phyloP scores from a whole-genome alignment of 345 rosid genomes.

The Raphanus raphanistrum region DNA sequence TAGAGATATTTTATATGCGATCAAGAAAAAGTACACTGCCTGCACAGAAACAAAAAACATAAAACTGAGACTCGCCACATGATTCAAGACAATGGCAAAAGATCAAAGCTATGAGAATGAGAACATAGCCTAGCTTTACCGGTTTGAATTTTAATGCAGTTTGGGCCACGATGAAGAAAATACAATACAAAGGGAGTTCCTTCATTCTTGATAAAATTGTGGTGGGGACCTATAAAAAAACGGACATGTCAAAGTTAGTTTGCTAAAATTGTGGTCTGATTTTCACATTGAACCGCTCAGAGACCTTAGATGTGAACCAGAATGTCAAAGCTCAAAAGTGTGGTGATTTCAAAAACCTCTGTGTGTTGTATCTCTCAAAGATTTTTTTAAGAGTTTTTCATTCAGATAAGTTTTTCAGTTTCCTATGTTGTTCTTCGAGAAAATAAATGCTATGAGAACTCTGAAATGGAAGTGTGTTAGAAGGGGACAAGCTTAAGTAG shows the following conservation, averaged over 20 bases:
- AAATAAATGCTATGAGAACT: too few species aligned
- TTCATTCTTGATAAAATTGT: not conserved
- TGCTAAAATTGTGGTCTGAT: not conserved
- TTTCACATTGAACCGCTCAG: not conserved
- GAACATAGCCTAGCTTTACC: slow-evolving; percentile 11
- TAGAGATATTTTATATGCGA: not conserved
- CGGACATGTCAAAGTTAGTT: not conserved
- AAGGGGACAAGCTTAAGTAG: too few species aligned
- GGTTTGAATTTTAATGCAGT: not conserved
- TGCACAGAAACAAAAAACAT: not conserved
- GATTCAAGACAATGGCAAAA: too few species aligned
- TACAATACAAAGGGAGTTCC: not conserved
- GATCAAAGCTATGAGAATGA: not conserved
- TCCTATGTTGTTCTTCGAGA: too few species aligned
- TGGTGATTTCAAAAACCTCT: too few species aligned
- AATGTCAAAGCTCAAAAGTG: slow-evolving; percentile 32
- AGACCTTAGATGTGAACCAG: slow-evolving; percentile 31
- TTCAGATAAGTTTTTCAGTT: too few species aligned
- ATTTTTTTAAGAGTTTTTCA: too few species aligned
- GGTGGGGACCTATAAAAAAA: not conserved
- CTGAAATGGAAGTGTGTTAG: too few species aligned
- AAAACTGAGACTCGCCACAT: not conserved
- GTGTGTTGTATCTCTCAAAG: too few species aligned
- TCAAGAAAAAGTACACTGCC: slow-evolving; percentile 19
- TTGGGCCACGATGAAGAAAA: not conserved